phyloP scores from a whole-genome alignment of 495 filamentous ascomycete species.

The Monascus purpureus region DNA sequence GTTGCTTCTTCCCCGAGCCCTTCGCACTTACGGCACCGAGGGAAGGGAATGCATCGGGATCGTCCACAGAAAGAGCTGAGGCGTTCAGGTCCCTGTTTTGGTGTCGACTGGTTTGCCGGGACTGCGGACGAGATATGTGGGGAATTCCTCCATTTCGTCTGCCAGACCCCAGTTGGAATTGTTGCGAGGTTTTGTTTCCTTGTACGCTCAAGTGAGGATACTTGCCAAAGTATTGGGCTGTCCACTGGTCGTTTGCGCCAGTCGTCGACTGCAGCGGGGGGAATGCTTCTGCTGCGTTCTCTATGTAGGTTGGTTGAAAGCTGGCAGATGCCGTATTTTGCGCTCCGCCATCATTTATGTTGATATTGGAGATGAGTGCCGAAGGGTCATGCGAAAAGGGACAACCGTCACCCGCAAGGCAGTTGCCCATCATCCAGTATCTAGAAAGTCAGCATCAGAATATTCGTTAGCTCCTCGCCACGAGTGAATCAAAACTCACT shows the following conservation, averaged over 20 bases:
- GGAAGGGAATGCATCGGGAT: conserved; percentile 90
- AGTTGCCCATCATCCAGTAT: conserved; percentile 95
- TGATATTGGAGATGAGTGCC: conserved; percentile 54
- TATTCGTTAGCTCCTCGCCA: no score
- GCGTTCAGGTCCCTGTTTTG: conserved; percentile 53
- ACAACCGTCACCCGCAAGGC: conserved; percentile 85
- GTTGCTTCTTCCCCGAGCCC: conserved; percentile 64
- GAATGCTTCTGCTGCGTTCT: conserved; percentile 64
- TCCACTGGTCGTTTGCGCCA: conserved; percentile 42
- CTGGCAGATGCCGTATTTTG: conserved; percentile 21
- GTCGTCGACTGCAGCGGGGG: conserved; percentile 51
- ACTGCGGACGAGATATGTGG: conserved; percentile 46
- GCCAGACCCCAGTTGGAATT: conserved; percentile 26
- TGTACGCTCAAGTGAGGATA: conserved; percentile 22
- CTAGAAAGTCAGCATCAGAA: conserved; percentile 27
- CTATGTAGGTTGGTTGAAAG: conserved; percentile 54
- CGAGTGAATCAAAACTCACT: conserved; percentile 53
- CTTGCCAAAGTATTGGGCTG: conserved; percentile 29
- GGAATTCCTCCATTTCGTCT: conserved; percentile 37
- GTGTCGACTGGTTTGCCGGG: conserved; percentile 78
- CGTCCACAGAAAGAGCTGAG: conserved; percentile 68
- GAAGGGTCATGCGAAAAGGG: conserved; percentile 96
- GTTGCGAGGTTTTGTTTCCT: conserved; percentile 14
- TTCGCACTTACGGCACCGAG: conserved; percentile 72
- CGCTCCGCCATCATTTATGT: conserved; percentile 43